phyloP scores from a whole-genome alignment of 2,329 filamentous ascomycete species.

The Talaromyces albobiverticillius region DNA sequence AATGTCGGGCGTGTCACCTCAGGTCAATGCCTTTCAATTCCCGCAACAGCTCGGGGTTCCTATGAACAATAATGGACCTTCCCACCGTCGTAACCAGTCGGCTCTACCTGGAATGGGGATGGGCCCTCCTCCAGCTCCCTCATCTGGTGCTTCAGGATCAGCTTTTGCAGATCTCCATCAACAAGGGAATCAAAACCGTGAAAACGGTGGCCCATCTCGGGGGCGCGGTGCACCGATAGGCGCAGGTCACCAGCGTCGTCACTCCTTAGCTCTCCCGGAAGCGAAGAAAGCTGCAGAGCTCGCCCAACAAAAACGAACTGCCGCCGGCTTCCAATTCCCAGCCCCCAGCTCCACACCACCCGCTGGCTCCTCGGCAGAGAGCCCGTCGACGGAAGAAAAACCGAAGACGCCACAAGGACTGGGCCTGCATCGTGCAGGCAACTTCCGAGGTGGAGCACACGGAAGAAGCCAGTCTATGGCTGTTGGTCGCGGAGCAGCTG shows the following conservation, averaged over 20 bases:
- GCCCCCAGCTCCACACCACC: conserved; percentile 64
- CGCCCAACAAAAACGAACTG: conserved; percentile 93
- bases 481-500: conserved; percentile 60
- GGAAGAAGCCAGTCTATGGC: conserved; percentile 50
- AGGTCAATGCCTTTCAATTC: conserved; percentile 81
- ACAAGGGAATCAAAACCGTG: conserved; percentile 65
- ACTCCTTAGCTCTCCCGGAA: conserved; percentile 90
- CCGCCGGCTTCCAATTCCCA: conserved; percentile 92
- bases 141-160: conserved; percentile 79
- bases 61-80: conserved; percentile 73
- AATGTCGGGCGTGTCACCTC: conserved; percentile 73
- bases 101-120: conserved; percentile 89
- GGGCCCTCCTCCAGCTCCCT: conserved; percentile 88
- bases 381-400: conserved; percentile 23
- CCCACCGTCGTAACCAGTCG: conserved; percentile 97
- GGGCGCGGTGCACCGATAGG: conserved; percentile 69
- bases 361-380: conserved; percentile 47
- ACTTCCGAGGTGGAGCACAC: conserved; percentile 79
- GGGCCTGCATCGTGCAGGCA: conserved; percentile 65
- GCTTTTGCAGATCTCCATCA: conserved; percentile 61
- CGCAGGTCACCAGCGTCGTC: conserved; percentile 83
- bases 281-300: conserved; percentile 97
- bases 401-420: conserved; percentile 50
- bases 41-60: conserved; percentile 56
- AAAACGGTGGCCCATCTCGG: conserved; percentile 68